Conservation (phyloP, 1,284 basidiomycete genomes). For the Trametes sp. region DNA sequence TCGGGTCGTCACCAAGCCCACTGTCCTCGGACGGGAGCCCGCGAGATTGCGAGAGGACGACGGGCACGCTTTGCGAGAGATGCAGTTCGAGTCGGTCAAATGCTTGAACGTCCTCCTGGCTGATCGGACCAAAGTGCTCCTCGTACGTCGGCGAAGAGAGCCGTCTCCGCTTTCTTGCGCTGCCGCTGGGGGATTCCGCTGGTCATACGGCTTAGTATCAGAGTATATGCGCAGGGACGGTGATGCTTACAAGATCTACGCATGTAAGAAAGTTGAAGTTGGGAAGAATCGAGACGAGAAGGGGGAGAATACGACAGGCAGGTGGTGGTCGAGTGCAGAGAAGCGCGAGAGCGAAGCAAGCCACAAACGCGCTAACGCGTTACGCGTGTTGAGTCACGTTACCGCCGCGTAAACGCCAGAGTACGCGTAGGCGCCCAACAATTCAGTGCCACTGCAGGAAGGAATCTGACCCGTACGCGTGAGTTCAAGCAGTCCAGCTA, state of each 20-base stretch:
- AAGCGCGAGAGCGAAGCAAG: neutral
- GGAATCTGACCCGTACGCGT: too few species aligned
- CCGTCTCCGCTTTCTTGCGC: slow-evolving; percentile 55
- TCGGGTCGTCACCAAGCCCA: neutral
- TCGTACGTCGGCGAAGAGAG: slow-evolving; percentile 77
- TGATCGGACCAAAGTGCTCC: slow-evolving; percentile 56
- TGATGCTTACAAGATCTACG: slow-evolving; percentile 13
- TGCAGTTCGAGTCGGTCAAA: slow-evolving; percentile 61
- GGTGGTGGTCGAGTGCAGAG: slow-evolving; percentile 6
- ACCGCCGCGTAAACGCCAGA: slow-evolving; percentile 4
- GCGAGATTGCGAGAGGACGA: slow-evolving; percentile 7
- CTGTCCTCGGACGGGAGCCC: slow-evolving; percentile 14
- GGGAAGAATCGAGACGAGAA: neutral
- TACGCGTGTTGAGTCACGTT: slow-evolving; percentile 19
- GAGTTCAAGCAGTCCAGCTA: too few species aligned
- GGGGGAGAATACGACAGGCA: neutral
- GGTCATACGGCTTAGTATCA: neutral
- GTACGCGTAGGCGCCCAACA: neutral
- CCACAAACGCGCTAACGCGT: slow-evolving; percentile 22
- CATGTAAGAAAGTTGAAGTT: neutral
- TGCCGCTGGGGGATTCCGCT: slow-evolving; percentile 31
- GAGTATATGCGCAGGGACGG: neutral
- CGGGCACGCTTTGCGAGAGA: slow-evolving; percentile 49
- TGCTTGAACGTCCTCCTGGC: slow-evolving; percentile 61
- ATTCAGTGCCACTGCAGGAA: too few species aligned